Evolutionary conservation across 306 rosid genomes (phyloP).

Genomic region (Rubus idaeus): DNA sequence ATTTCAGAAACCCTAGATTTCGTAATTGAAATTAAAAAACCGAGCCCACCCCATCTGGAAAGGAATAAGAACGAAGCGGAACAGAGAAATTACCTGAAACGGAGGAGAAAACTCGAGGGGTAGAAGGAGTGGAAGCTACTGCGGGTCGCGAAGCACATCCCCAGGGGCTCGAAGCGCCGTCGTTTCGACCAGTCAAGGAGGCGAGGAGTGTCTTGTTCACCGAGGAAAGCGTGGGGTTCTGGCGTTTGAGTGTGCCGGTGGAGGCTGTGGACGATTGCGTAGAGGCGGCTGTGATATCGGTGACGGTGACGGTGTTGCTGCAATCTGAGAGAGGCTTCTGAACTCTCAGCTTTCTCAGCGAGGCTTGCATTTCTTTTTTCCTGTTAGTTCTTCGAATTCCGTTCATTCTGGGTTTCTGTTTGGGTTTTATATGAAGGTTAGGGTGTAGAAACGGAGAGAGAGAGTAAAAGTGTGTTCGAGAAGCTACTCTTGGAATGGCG

Average conservation of each 20-base stretch:
- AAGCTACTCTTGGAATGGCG: constrained; percentile 23
- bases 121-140: constrained; percentile 24
- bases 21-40: neutral
- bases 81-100: neutral
- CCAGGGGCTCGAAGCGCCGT: constrained; percentile 27
- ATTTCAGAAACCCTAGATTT: constrained; percentile 17
- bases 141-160: constrained; percentile 15
- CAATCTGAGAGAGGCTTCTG: constrained; percentile 65
- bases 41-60: neutral
- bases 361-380: constrained; percentile 44
- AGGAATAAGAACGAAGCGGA: neutral
- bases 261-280: constrained; percentile 33
- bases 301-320: constrained; percentile 42
- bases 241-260: constrained; percentile 29
- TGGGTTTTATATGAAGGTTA: neutral
- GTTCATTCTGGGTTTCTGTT: constrained; percentile 1
- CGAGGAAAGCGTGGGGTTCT: constrained; percentile 30
- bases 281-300: constrained; percentile 14
- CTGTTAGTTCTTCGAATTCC: neutral
- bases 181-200: neutral
- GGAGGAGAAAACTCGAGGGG: constrained; percentile 21
- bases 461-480: neutral
- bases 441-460: neutral
- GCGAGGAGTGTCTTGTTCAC: constrained; percentile 19
- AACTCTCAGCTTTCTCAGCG: constrained; percentile 23